phyloP scores from a whole-genome alignment of 2,329 filamentous ascomycete genomes.

The Plectosphaerella plurivora region DNA sequence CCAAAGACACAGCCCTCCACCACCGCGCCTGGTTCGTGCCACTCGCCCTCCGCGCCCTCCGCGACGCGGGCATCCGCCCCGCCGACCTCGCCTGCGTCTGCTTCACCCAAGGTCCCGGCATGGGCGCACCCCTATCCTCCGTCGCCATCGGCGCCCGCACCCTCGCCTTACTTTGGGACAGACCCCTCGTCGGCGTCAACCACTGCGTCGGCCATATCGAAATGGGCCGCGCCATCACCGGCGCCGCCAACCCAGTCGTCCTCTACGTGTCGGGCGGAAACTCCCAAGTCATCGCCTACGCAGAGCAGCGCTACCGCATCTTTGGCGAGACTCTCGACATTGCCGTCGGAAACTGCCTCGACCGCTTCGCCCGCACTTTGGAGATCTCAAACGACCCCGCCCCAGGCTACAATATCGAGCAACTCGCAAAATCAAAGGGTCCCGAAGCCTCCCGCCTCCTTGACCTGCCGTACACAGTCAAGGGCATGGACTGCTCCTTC shows the following conservation, averaged over 20 bases:
- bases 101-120: constrained; percentile 92
- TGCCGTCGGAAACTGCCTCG: constrained; percentile 94
- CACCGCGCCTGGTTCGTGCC: constrained; percentile 81
- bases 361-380: constrained; percentile 89
- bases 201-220: constrained; percentile 99
- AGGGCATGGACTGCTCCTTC: constrained; percentile 98
- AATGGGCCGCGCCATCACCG: constrained; percentile 93
- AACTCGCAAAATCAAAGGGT: constrained; percentile 64
- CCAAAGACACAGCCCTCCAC: constrained; percentile 92
- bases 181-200: constrained; percentile 90
- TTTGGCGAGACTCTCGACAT: constrained; percentile 98
- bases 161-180: constrained; percentile 77
- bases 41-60: constrained; percentile 75
- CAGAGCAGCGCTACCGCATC: constrained; percentile 89
- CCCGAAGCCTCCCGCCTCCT: constrained; percentile 59
- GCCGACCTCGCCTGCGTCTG: constrained; percentile 83
- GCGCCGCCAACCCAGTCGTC: constrained; percentile 86
- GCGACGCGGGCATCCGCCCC: constrained; percentile 57
- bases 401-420: constrained; percentile 96
- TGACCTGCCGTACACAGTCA: constrained; percentile 91
- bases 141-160: constrained; percentile 84
- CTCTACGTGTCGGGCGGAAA: constrained; percentile 95
- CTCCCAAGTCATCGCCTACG: constrained; percentile 97
- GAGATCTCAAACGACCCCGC: constrained; percentile 93
- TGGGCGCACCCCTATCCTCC: constrained; percentile 87